These are phyloP conservation scores for Solanum peruvianum DNA, from an alignment of 257 asterid genomes.

Conservation along the genomic window DNA sequence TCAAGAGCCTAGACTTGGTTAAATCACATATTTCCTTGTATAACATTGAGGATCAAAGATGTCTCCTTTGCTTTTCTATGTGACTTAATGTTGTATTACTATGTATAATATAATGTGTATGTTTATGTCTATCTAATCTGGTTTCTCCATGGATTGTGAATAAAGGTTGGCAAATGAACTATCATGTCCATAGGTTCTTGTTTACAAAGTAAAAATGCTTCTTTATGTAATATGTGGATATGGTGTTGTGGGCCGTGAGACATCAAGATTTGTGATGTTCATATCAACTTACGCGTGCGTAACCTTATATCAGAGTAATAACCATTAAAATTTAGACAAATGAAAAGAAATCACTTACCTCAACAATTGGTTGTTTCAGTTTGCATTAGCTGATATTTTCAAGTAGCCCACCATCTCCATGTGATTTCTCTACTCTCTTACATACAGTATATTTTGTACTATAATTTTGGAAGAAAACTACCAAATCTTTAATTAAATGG, in stretches of 20 bases:
- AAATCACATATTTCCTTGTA: neutral
- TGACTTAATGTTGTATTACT: neutral
- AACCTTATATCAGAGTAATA: neutral
- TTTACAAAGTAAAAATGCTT: neutral
- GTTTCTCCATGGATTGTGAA: neutral
- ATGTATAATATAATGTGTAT: neutral
- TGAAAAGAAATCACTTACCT: neutral
- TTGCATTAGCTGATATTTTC: neutral
- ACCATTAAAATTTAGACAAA: neutral
- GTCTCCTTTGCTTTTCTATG: neutral
- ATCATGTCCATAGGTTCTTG: neutral
- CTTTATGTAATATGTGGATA: neutral
- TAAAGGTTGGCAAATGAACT: neutral
- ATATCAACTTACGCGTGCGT: neutral
- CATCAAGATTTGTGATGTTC: neutral
- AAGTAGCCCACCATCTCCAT: neutral
- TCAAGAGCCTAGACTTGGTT: constrained; percentile 31
- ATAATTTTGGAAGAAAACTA: neutral
- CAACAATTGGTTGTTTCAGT: neutral
- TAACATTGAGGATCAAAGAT: neutral
- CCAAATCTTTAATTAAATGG: neutral
- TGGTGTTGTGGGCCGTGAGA: neutral
- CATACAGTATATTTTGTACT: neutral
- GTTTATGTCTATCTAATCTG: neutral
- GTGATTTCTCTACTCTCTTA: neutral